Evolutionary conservation across 192 early-diverging fungal genomes (phyloP), one percentile per base, ranked within the genome.

Genomic region (Paraglomus brasilianum): DNA sequence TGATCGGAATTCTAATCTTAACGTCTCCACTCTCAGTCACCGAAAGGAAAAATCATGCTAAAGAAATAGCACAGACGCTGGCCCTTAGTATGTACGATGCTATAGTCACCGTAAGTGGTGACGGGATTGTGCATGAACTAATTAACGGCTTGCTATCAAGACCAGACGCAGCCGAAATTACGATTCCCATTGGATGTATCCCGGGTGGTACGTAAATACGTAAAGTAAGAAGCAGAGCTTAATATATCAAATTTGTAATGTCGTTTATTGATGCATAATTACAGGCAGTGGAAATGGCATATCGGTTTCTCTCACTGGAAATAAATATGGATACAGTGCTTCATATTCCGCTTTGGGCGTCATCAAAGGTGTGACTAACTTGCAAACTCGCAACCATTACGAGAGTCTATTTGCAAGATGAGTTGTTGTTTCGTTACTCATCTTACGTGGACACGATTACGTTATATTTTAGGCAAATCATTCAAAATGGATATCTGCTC

Each of bases 71-170:
- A 10, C 80, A 73, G 50, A 73, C 76, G 3, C 48, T 91, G 6
- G 80, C 88, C 55, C 78, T 86, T 40, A 48, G 75, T 0, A 48
- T 67, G 9, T 94, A 83, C 65, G 82, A 83, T 43, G 83, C 87
- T 6, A 75, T 90, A 22, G 77, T 88, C 1, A 81, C 86, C 38
- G 77, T 93, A 43, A 86, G 86, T 77, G 92, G 92, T 21, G 92
- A 94, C 74, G 92, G 92, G 9, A 83, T 91, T 7, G 80, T 92
- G 38, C 89, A 94, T 53, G 92, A 94, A 73, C 75, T 93, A 10
- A 78, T 92, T 38, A 91, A 94, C 57, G 92, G 91, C 5, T 77
- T 93, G n/a, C 74, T 94, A 80, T 75, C 82, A 53, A 77, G 91
- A 24, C 74, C 82, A 5, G 90, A 94, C 71, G 88, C 85, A 61